Base-by-base conservation (phyloP, 495 filamentous ascomycete genomes). In the Penicillium pancosmium region DNA sequence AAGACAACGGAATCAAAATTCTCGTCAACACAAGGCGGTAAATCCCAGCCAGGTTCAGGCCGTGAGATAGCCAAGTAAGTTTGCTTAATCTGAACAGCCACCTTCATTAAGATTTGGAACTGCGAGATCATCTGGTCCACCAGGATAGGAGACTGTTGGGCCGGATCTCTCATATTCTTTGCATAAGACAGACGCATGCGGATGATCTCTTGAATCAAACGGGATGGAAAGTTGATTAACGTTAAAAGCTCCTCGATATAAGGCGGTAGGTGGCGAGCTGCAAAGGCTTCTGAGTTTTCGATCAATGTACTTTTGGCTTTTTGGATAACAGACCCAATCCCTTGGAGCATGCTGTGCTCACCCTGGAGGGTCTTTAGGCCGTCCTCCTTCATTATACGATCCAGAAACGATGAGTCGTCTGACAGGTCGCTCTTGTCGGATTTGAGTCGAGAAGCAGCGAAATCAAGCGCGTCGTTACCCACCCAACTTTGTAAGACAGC, bases 371-470 rank as follows among this genome's bases (percentile, higher is more conserved):
- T 96, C 60, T 91, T 93, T 19, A 98, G 79, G 16, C 91, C 92
- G 68, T 98, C 94, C 71, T 98, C 94, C 66, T 97, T 97, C 79
- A 98, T 82, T n/a, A 98, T 88, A n/a, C 94, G 86, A 70, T 98
- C 94, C 46, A 98, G 78, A 71, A 98, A 98, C 2, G 91, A 94
- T 0, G 91, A 84, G 55, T 96, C 91, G 65, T 96, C 93, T 21
- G 85, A 86, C 15, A 97, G 79, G 56, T 91, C 87, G 59, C 84
- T 85, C 33, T 80, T 80, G 33, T 70, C 63, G 48, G 72, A 69
- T 27, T 73, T 73, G 18, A 64, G 52, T 60, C 80, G 75, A 4
- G 77, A 70, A 64, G 90, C 88, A 47, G 84, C 84, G 68, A 98
- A 98, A 73, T 98, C 92, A 13, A 98, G 82, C 66, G 93, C 92